Conservation (phyloP, 306 rosid species). For the Vachellia pachyceras region DNA sequence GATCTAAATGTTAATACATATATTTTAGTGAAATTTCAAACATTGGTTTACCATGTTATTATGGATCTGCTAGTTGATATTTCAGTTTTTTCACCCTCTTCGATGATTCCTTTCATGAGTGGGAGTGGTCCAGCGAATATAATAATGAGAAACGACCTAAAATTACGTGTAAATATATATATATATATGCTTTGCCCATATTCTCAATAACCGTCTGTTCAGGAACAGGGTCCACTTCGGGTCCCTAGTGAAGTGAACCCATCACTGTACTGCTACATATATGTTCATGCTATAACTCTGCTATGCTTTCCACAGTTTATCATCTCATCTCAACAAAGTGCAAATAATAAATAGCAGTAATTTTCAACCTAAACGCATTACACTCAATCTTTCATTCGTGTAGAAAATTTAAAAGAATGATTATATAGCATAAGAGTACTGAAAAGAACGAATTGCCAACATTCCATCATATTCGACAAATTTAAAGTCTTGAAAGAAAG, state of each 20-base stretch:
- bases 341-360: not conserved
- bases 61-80: too few species aligned
- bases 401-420: not conserved
- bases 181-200: slow-evolving; percentile 15
- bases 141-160: slow-evolving; percentile 42
- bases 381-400: not conserved
- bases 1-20: too few species aligned
- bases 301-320: not conserved
- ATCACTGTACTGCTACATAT: not conserved
- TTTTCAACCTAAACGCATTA: not conserved
- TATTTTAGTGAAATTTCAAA: too few species aligned
- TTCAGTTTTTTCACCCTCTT: not conserved
- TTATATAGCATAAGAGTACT: too few species aligned
- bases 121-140: slow-evolving; percentile 53
- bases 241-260: not conserved
- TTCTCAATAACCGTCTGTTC: slow-evolving; percentile 26
- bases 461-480: not conserved
- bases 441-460: not conserved
- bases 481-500: not conserved
- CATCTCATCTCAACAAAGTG: not conserved
- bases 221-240: slow-evolving; percentile 40
- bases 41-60: too few species aligned
- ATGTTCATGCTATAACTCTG: not conserved
- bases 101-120: not conserved
- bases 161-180: slow-evolving; percentile 25